Evolutionary conservation across 2,329 filamentous ascomycete species (phyloP).

Genomic region (Incumbomyces delicatus): DNA sequence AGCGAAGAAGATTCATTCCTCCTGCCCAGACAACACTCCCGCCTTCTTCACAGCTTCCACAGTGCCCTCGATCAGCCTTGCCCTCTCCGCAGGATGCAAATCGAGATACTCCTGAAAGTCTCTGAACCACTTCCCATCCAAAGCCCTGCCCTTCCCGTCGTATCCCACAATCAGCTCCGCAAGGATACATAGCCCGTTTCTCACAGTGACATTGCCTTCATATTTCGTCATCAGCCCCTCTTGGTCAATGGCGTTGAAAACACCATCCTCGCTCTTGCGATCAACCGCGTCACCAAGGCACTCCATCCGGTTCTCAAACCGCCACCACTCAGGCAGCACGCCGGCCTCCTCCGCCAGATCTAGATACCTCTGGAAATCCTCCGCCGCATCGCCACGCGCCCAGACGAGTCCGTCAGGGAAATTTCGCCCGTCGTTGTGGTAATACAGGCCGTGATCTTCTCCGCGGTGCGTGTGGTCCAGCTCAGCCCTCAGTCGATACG

Average conservation of each 20-base stretch:
- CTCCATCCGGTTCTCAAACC: slow-evolving; percentile 19
- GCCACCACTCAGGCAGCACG: slow-evolving; percentile 31
- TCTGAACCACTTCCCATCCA: slow-evolving; percentile 29
- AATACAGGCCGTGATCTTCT: slow-evolving; percentile 19
- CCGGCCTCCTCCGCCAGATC: slow-evolving; percentile 18
- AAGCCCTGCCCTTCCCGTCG: slow-evolving; percentile 19
- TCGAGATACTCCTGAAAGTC: slow-evolving; percentile 25
- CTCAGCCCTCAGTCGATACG: slow-evolving; percentile 24
- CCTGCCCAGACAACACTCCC: slow-evolving; percentile 1
- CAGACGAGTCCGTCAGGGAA: slow-evolving; percentile 27
- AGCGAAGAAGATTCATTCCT: not conserved
- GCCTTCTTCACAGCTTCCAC: slow-evolving; percentile 16
- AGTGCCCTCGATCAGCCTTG: slow-evolving; percentile 17
- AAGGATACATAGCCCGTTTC: slow-evolving; percentile 16
- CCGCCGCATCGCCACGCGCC: slow-evolving; percentile 19
- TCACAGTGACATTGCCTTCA: slow-evolving; percentile 16
- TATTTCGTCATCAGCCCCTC: slow-evolving; percentile 16
- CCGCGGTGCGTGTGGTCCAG: slow-evolving; percentile 20
- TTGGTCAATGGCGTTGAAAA: slow-evolving; percentile 18
- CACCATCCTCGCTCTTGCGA: slow-evolving; percentile 14
- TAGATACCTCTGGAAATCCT: slow-evolving; percentile 34
- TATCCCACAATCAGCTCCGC: slow-evolving; percentile 21
- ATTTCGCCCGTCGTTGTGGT: slow-evolving; percentile 17
- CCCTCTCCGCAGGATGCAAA: slow-evolving; percentile 24
- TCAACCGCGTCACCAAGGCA: slow-evolving; percentile 16